These are phyloP conservation scores for Saposhnikovia divaricata DNA, from an alignment of 129 eudicot genomes.

Conservation along the genomic window DNA sequence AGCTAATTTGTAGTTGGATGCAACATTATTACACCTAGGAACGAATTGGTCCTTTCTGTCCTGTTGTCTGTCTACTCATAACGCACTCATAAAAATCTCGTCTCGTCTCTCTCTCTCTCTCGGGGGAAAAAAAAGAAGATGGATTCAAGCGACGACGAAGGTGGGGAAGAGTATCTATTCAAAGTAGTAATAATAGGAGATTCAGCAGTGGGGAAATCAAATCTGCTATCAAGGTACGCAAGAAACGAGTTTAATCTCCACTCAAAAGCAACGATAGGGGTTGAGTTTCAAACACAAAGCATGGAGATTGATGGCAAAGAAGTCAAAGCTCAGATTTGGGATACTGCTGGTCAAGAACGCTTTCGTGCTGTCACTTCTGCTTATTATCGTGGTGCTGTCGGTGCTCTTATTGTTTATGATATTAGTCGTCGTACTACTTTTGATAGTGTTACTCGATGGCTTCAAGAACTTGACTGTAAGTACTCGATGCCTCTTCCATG, in stretches of 20 bases:
- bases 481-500: no score
- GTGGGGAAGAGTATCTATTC: slow-evolving; percentile 10
- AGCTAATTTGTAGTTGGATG: no score
- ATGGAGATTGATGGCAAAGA: slow-evolving; percentile 23
- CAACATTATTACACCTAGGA: no score
- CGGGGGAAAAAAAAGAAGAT: not conserved
- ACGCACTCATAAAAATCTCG: not conserved
- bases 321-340: slow-evolving; percentile 25
- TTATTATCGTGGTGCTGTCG: slow-evolving; percentile 25
- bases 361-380: slow-evolving; percentile 24
- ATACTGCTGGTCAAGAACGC: slow-evolving; percentile 25
- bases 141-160: slow-evolving; percentile 12
- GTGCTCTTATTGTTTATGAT: slow-evolving; percentile 23
- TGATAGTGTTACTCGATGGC: slow-evolving; percentile 18
- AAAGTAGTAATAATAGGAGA: slow-evolving; percentile 12
- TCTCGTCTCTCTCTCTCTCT: not conserved
- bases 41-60: no score
- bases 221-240: slow-evolving; percentile 9
- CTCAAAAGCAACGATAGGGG: slow-evolving; percentile 17
- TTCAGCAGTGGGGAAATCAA: slow-evolving; percentile 22
- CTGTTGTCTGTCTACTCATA: no score
- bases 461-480: slow-evolving; percentile 23
- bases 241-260: slow-evolving; percentile 5
- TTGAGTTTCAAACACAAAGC: slow-evolving; percentile 23
- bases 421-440: slow-evolving; percentile 22